These are phyloP conservation scores for Rosa lucieae DNA, from an alignment of 306 rosid genomes.

Conservation along the genomic window DNA sequence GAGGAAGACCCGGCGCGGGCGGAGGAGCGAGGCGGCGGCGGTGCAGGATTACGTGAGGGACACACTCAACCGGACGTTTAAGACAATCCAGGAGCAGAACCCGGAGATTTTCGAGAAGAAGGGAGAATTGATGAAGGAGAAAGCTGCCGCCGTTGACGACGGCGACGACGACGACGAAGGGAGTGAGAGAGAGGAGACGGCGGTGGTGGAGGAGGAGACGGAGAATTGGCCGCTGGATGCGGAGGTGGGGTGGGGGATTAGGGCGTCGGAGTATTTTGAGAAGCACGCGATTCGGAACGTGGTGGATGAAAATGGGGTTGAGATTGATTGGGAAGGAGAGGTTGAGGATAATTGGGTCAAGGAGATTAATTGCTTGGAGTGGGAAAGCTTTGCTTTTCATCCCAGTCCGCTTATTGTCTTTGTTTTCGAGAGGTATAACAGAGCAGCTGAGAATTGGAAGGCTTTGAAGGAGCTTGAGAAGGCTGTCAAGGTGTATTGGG, in stretches of 20 bases:
- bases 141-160: slow-evolving; percentile 18
- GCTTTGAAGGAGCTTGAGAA: slow-evolving; percentile 86
- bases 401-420: slow-evolving; percentile 91
- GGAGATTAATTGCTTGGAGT: slow-evolving; percentile 91
- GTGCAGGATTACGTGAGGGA: slow-evolving; percentile 66
- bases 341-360: slow-evolving; percentile 82
- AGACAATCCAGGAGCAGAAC: slow-evolving; percentile 56
- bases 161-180: slow-evolving; percentile 14
- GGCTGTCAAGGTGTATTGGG: slow-evolving; percentile 79
- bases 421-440: slow-evolving; percentile 83
- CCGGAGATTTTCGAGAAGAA: slow-evolving; percentile 44
- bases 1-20: slow-evolving; percentile 76
- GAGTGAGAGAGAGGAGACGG: slow-evolving; percentile 32
- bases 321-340: slow-evolving; percentile 98
- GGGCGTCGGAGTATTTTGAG: slow-evolving; percentile 92
- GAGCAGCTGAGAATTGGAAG: slow-evolving; percentile 88
- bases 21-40: slow-evolving; percentile 75
- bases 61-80: slow-evolving; percentile 60
- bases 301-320: slow-evolving; percentile 70
- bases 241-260: slow-evolving; percentile 91
- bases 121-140: slow-evolving; percentile 53
- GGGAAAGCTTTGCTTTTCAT: slow-evolving; percentile 95
- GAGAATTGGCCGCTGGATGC: slow-evolving; percentile 84
- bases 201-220: slow-evolving; percentile 83
- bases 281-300: slow-evolving; percentile 76